Conservation (phyloP, 768 basidiomycete species). For the Boletales sp. region DNA sequence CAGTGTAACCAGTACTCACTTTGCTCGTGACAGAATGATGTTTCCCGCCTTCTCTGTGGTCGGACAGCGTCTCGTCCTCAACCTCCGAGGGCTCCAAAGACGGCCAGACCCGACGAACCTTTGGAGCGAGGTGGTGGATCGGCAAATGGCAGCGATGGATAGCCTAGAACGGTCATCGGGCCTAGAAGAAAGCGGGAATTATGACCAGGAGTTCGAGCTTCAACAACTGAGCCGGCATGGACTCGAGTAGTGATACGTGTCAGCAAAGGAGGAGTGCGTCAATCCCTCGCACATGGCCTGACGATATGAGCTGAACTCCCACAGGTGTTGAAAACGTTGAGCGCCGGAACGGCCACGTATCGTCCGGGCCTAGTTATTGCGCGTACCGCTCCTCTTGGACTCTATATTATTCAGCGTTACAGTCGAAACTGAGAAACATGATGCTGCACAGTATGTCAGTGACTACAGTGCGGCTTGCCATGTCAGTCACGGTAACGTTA, state of each 20-base stretch:
- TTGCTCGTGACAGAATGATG: slow-evolving; percentile 1
- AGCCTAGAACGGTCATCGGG: neutral
- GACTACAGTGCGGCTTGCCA: too few relatives aligned
- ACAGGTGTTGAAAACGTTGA: neutral
- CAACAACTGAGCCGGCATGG: neutral
- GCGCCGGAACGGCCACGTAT: too few relatives aligned
- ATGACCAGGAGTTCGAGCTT: neutral
- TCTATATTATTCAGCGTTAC: too few relatives aligned
- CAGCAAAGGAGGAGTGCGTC: neutral
- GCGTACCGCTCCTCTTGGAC: too few relatives aligned
- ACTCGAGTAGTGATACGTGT: neutral
- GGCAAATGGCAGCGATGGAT: neutral
- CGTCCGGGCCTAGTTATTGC: too few relatives aligned
- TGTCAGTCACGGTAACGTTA: too few relatives aligned
- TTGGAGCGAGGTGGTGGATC: neutral
- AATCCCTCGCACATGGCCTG: neutral
- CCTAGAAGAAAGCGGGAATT: neutral
- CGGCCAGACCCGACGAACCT: neutral
- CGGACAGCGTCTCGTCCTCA: slow-evolving; percentile 25
- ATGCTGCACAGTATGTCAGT: too few relatives aligned
- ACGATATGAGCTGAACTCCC: neutral
- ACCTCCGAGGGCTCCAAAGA: slow-evolving; percentile 10
- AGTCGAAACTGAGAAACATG: too few relatives aligned
- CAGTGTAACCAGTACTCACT: too few relatives aligned
- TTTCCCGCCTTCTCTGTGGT: slow-evolving; percentile 9